phyloP scores from a whole-genome alignment of 768 basidiomycete genomes.

The Macrolepiota dolichaula region DNA sequence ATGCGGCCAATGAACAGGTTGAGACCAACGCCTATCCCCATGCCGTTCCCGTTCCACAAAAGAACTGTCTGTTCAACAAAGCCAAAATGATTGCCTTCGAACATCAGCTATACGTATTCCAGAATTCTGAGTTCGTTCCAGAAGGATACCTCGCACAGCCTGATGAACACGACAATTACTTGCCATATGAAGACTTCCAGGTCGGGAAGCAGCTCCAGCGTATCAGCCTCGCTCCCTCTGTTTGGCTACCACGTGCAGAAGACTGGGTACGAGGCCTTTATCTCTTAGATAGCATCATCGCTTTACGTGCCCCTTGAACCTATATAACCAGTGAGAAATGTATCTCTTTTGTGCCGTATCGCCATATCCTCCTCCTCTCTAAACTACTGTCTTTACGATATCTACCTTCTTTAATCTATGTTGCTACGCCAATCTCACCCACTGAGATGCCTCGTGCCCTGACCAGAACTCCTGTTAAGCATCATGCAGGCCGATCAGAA shows the following conservation, averaged over 20 bases:
- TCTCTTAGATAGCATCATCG: neutral
- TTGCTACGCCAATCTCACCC: too few relatives aligned
- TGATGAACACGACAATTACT: neutral
- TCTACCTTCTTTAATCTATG: too few relatives aligned
- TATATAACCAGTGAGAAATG: too few relatives aligned
- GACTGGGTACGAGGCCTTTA: neutral
- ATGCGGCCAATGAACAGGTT: neutral
- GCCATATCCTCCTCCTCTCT: too few relatives aligned
- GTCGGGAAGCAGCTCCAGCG: neutral
- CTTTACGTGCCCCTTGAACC: too few relatives aligned
- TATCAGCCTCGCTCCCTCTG: neutral
- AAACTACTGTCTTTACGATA: too few relatives aligned
- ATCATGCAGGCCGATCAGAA: too few relatives aligned
- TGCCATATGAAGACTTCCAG: neutral
- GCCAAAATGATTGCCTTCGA: neutral
- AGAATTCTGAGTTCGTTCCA: neutral
- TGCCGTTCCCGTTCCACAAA: neutral
- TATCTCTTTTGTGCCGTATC: too few relatives aligned
- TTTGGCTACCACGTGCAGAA: neutral
- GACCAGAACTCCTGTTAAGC: too few relatives aligned
- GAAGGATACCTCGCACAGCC: neutral
- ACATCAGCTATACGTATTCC: neutral
- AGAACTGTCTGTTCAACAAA: neutral
- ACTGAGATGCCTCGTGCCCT: too few relatives aligned
- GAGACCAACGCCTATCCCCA: neutral